phyloP scores from a whole-genome alignment of 495 filamentous ascomycete genomes.

The Neurospora sp. region DNA sequence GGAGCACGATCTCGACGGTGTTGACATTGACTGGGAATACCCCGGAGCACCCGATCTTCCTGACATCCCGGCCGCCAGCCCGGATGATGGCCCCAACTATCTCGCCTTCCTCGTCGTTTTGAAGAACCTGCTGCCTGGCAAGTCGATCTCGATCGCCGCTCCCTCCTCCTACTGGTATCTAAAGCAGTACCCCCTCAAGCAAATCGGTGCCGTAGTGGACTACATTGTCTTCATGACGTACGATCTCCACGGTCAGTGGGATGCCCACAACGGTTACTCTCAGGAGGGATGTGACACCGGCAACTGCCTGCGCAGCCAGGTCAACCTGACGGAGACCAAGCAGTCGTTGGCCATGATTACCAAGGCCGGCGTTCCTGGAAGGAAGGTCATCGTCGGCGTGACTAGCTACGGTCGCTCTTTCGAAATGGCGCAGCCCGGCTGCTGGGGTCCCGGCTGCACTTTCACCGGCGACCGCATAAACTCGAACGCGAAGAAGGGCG shows the following conservation, averaged over 20 bases:
- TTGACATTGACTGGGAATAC: constrained; percentile 28
- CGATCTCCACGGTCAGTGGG: constrained; percentile 21
- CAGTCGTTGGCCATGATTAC: constrained; percentile 35
- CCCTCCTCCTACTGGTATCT: constrained; percentile 12
- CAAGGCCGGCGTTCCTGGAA: constrained; percentile 35
- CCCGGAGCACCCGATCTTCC: constrained; percentile 24
- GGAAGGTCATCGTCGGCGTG: constrained; percentile 29
- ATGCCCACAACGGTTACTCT: not conserved
- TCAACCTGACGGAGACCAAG: constrained; percentile 35
- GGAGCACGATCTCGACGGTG: constrained; percentile 18
- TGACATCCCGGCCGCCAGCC: constrained; percentile 9
- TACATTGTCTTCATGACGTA: constrained; percentile 27
- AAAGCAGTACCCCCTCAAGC: constrained; percentile 8
- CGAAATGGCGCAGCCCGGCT: constrained; percentile 10
- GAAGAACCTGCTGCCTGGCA: constrained; percentile 4
- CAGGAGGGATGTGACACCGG: constrained; percentile 25
- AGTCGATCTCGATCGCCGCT: constrained; percentile 18
- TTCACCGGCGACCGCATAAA: constrained; percentile 3
- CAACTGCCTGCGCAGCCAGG: constrained; percentile 33
- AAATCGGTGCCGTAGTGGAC: constrained; percentile 13
- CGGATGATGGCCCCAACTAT: constrained; percentile 10
- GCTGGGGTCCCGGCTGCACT: constrained; percentile 4
- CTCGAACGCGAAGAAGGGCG: constrained; percentile 1
- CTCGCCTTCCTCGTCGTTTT: constrained; percentile 6
- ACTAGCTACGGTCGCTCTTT: constrained; percentile 30